A percentile compares a stretch with the other conserved stretches of the same genome.
These are phyloP conservation scores for Trichophyton verrucosum DNA, from an alignment of 2,329 filamentous ascomycete species.

Conservation along the genomic window DNA sequence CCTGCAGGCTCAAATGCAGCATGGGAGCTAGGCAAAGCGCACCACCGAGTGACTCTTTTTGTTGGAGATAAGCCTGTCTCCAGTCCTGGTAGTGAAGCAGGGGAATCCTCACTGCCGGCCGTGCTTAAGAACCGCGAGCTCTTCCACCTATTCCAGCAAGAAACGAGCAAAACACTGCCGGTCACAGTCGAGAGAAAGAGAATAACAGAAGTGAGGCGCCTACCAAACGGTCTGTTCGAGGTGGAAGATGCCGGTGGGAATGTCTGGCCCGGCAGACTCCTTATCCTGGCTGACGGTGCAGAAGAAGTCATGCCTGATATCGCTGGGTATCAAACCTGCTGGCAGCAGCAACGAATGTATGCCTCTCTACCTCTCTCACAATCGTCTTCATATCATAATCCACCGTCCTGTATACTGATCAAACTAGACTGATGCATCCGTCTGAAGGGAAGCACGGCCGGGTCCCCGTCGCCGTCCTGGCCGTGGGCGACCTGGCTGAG, in stretches of 20 bases:
- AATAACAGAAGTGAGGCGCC: background rate
- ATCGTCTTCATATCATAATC: background rate
- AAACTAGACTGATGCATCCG: background rate
- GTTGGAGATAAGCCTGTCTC: background rate
- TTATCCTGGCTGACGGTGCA: conserved; percentile 46
- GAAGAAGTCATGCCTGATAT: conserved; percentile 42
- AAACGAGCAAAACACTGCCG: background rate
- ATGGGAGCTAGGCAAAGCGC: conserved; percentile 28
- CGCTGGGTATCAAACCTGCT: conserved; percentile 44
- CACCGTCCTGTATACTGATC: background rate
- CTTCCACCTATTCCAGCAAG: background rate
- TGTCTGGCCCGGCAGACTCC: conserved; percentile 38
- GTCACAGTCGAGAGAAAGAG: background rate
- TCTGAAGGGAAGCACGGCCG: conserved; percentile 32
- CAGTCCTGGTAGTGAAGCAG: background rate
- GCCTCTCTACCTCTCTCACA: background rate
- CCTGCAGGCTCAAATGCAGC: conserved; percentile 23
- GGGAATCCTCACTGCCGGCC: background rate
- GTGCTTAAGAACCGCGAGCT: background rate
- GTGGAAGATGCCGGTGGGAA: conserved; percentile 32
- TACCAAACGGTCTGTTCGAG: conserved; percentile 20
- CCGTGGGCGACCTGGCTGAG: conserved; percentile 25
- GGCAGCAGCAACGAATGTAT: conserved; percentile 38
- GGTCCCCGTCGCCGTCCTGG: conserved; percentile 37
- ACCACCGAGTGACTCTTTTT: conserved; percentile 33